Percentiles rank a stretch among this genome's conserved stretches.
Conservation (phyloP, 495 filamentous ascomycete species). For the Podospora conica region DNA sequence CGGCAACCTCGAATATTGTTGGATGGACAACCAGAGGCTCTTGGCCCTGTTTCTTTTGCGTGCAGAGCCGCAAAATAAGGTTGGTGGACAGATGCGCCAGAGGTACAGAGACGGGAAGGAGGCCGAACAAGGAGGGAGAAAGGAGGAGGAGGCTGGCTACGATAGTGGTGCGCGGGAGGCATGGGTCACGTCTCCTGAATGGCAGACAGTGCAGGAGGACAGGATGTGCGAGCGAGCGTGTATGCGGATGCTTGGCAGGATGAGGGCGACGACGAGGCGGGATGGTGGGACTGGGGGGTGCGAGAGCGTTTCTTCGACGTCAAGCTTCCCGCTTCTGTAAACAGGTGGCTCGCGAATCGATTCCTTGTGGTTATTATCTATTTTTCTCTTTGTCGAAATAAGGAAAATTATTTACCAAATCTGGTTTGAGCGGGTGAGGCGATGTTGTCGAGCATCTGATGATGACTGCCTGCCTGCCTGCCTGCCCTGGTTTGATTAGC, state of each 20-base stretch:
- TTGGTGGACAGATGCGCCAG: background rate
- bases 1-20: background rate
- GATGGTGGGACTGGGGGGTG: background rate
- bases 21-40: background rate
- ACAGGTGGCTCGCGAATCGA: background rate
- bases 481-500: background rate
- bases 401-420: background rate
- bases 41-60: background rate
- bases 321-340: background rate
- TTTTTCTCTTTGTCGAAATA: background rate
- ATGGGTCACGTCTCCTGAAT: background rate
- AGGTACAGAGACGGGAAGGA: background rate
- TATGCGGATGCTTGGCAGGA: background rate
- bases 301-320: background rate
- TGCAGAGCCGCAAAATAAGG: background rate
- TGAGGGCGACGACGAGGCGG: background rate
- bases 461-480: too few species aligned
- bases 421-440: background rate
- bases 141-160: background rate
- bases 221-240: background rate
- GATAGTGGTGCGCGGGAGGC: background rate
- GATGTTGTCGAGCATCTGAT: too few species aligned
- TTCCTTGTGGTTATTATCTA: background rate
- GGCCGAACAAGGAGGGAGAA: background rate
- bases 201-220: background rate